Evolutionary conservation across 768 basidiomycete genomes (phyloP).

Genomic region (Dendrothele bispora): DNA sequence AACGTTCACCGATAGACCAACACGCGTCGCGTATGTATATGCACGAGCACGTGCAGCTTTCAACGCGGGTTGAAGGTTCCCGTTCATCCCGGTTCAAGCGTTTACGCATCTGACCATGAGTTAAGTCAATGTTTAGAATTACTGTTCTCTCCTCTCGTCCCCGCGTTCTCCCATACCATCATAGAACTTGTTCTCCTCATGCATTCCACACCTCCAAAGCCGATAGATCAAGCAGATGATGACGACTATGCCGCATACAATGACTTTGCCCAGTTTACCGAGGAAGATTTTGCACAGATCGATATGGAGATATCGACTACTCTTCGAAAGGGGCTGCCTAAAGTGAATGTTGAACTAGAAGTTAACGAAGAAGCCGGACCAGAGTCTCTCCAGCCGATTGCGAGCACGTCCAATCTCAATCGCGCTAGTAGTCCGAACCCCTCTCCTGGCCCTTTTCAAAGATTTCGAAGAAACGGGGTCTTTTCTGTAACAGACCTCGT

Average conservation of each 20-base stretch:
- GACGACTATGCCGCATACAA: slow-evolving; percentile 49
- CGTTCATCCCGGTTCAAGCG: too few species aligned
- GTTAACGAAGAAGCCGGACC: background rate
- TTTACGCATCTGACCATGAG: too few species aligned
- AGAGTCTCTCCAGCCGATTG: background rate
- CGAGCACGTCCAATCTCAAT: background rate
- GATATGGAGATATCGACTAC: slow-evolving; percentile 36
- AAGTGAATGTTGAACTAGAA: slow-evolving; percentile 36
- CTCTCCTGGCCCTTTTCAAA: slow-evolving; percentile 34
- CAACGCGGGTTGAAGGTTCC: too few species aligned
- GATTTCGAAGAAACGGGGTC: slow-evolving; percentile 43
- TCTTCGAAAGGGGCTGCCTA: slow-evolving; percentile 23
- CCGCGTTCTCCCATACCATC: too few species aligned
- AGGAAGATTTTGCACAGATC: slow-evolving; percentile 51
- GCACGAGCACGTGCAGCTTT: too few species aligned
- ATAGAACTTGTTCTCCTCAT: too few species aligned
- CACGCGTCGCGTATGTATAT: too few species aligned
- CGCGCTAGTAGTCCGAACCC: background rate
- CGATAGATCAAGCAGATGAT: slow-evolving; percentile 26
- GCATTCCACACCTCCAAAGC: background rate
- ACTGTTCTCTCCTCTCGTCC: too few species aligned
- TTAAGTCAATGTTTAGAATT: too few species aligned
- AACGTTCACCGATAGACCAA: too few species aligned
- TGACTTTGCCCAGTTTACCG: slow-evolving; percentile 56
- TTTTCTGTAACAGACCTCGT: slow-evolving; percentile 67